These are phyloP conservation scores for Fusarium chuoi DNA, from an alignment of 2,329 filamentous ascomycete genomes.

Conservation along the genomic window DNA sequence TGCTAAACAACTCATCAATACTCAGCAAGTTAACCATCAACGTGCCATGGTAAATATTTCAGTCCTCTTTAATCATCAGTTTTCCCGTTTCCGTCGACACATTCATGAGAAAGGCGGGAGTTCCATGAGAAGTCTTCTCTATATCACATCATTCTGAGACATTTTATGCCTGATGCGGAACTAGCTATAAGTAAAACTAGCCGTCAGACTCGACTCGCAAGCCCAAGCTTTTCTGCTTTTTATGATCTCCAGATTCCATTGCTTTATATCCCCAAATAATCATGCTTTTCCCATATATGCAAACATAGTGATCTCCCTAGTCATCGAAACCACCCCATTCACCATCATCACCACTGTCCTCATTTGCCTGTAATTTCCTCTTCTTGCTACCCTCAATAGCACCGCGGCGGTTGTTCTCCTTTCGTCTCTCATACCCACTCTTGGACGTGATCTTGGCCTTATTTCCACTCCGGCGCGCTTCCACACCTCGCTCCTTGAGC, in stretches of 20 bases:
- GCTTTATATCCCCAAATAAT: not conserved
- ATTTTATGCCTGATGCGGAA: conserved; percentile 1
- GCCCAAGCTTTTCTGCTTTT: conserved; percentile 2
- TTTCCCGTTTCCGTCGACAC: not conserved
- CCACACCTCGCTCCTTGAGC: conserved; percentile 83
- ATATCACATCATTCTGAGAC: not conserved
- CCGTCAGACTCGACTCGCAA: not conserved
- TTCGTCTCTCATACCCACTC: conserved; percentile 77
- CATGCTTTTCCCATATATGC: not conserved
- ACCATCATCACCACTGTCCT: conserved; percentile 42
- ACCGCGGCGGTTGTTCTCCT: conserved; percentile 73
- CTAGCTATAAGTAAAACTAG: not conserved
- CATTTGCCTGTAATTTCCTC: conserved; percentile 54
- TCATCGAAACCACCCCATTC: conserved; percentile 62
- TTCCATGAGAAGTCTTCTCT: not conserved
- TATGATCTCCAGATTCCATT: not conserved
- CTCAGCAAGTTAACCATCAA: not conserved
- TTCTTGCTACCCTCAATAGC: conserved; percentile 71
- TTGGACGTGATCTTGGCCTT: conserved; percentile 81
- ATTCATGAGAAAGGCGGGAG: conserved; percentile 19
- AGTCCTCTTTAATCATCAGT: not conserved
- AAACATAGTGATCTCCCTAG: conserved; percentile 5
- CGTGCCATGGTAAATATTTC: not conserved
- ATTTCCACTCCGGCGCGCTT: conserved; percentile 66
- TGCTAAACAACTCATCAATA: not conserved